A percentile compares a stretch with the other conserved stretches of the same genome.
phyloP scores from a whole-genome alignment of 148 eudicot species.

The Camellia lanceoleosa region DNA sequence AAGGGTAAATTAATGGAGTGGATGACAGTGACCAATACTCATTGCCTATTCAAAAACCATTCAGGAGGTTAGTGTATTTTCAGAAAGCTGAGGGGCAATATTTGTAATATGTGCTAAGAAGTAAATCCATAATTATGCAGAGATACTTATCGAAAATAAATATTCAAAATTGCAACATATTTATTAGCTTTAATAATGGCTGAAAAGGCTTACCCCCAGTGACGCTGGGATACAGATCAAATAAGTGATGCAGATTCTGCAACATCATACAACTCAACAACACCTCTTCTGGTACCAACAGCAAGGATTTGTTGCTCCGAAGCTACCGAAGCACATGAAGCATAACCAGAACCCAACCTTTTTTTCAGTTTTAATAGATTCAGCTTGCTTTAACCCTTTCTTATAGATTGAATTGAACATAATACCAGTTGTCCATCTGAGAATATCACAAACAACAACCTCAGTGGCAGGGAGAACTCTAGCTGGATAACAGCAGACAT shows the following conservation, averaged over 20 bases:
- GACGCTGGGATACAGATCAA: conserved; percentile 49
- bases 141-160: background rate
- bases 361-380: conserved; percentile 68
- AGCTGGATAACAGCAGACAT: conserved; percentile 52
- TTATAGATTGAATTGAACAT: conserved; percentile 82
- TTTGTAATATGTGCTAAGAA: conserved; percentile 12
- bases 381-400: conserved; percentile 75
- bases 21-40: background rate
- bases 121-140: background rate
- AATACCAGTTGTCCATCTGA: conserved; percentile 68
- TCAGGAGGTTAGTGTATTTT: background rate
- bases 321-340: conserved; percentile 77
- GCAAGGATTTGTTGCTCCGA: conserved; percentile 58
- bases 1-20: background rate
- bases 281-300: conserved; percentile 85
- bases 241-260: conserved; percentile 62
- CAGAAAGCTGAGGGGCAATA: background rate
- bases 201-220: conserved; percentile 19
- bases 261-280: conserved; percentile 78
- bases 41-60: background rate
- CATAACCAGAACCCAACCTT: conserved; percentile 67
- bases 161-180: conserved; percentile 7
- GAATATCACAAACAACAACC: conserved; percentile 63
- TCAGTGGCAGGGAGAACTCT: conserved; percentile 58
- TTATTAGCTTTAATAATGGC: background rate